Base-by-base conservation (phyloP, 139 green algal species). In the Tetradesmus obliquus region DNA sequence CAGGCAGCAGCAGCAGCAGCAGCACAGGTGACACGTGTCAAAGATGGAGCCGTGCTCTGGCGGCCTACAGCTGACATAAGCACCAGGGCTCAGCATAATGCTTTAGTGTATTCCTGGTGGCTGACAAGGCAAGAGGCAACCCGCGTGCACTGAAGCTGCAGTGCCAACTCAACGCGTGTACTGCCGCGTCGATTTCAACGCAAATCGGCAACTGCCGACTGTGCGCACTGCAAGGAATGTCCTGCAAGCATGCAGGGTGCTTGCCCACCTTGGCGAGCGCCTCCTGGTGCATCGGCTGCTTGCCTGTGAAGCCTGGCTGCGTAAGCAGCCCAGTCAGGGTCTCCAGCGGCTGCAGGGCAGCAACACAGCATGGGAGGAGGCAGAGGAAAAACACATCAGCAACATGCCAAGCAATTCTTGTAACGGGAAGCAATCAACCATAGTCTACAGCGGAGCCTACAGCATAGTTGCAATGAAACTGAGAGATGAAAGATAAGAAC, bases 321-420 rank as follows among this genome's bases (percentile, higher is more conserved):
- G 96, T 84, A 0, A 99, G 89, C 45, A 99, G 20, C 5, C 97
- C 97, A 6, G 92, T 95, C 24, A 98, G 55, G 3, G 91, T 89
- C 94, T 99, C 97, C 79, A 99, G 89, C 0, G 97, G 97, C 95
- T 98, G 94, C 90, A 94, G 15, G 10, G n/a, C 3, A 76, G 17
- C n/a, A 55, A 2, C 19, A 84, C 5, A 66, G 57, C 53, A 57
- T 17, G 58, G 3, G 60, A 71, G 60, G 55, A 24, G 82, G 79
- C 13, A 20, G 22, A 79, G 3, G 57, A 54, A 55, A 57, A 71
- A 58, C 20, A 71, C 20, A 88, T 51, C 10, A 71, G 17, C 82
- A 71, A 20, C 55, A 76, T 15, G 20, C 20, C 82, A 57, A 20
- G 72, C 2, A 20, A 32, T 12, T 72, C 12, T 72, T 13, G 13